phyloP scores from a whole-genome alignment of 2,329 filamentous ascomycete species.

The Sporothrix brasiliensis region DNA sequence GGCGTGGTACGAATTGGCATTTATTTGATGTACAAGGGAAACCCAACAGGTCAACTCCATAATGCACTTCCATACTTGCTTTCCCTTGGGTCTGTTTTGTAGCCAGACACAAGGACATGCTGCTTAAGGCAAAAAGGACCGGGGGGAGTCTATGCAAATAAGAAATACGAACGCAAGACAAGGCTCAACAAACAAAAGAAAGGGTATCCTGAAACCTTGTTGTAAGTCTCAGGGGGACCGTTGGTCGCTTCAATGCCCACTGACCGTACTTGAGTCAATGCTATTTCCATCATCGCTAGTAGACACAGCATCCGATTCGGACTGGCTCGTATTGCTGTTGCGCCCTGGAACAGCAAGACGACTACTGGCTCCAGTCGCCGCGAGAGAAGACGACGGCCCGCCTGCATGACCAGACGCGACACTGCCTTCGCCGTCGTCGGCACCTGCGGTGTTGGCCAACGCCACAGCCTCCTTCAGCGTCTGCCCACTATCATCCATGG shows the following conservation, averaged over 20 bases:
- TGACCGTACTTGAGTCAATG: constrained; percentile 32
- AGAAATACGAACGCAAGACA: neutral
- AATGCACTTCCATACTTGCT: neutral
- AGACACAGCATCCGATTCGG: constrained; percentile 35
- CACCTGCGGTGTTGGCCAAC: constrained; percentile 52
- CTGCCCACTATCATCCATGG: constrained; percentile 82
- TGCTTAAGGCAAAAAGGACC: neutral
- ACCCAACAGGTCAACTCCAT: neutral
- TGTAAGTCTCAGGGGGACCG: too few relatives aligned
- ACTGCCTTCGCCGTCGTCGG: neutral
- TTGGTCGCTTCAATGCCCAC: constrained; percentile 9
- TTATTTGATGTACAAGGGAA: neutral
- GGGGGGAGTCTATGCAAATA: neutral
- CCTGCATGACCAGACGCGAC: neutral
- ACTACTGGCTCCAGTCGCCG: constrained; percentile 36
- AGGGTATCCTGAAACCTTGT: neutral
- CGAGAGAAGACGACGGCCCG: neutral
- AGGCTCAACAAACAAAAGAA: neutral
- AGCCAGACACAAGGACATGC: constrained; percentile 10
- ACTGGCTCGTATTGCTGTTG: constrained; percentile 31
- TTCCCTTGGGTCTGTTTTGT: neutral
- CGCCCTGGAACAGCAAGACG: constrained; percentile 41
- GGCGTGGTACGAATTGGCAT: neutral
- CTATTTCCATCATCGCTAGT: constrained; percentile 35
- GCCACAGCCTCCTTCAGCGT: constrained; percentile 74